Percentiles rank a stretch among this genome's conserved stretches.
phyloP scores from a whole-genome alignment of 768 basidiomycete genomes.

The Solioccasus polychromus region DNA sequence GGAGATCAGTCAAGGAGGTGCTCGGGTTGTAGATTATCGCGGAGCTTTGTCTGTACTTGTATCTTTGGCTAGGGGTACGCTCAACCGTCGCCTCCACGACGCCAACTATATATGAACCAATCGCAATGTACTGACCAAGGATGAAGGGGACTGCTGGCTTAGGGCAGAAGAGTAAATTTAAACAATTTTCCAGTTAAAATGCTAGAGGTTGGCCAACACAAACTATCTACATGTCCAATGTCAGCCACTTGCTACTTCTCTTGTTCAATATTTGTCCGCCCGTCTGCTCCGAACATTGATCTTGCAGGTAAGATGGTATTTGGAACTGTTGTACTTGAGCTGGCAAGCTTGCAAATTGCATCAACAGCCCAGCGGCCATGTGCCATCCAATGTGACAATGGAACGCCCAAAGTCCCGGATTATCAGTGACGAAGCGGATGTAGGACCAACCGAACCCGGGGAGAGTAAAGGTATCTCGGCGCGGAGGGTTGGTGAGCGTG shows the following conservation, averaged over 20 bases:
- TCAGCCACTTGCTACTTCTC: conserved; percentile 16
- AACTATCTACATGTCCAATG: conserved; percentile 14
- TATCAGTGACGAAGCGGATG: conserved; percentile 42
- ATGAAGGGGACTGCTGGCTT: too few relatives aligned
- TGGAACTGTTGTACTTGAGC: conserved; percentile 32
- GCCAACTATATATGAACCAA: not conserved
- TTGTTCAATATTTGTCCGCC: conserved; percentile 18
- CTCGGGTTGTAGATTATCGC: conserved; percentile 19
- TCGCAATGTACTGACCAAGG: not conserved
- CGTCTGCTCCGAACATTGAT: conserved; percentile 36
- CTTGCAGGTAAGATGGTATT: conserved; percentile 32
- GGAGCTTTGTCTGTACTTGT: not conserved
- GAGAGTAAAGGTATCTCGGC: conserved; percentile 41
- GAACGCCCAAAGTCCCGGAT: conserved; percentile 46
- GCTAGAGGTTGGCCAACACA: too few relatives aligned
- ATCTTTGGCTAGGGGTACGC: not conserved
- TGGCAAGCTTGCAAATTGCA: conserved; percentile 40
- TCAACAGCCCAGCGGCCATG: conserved; percentile 39
- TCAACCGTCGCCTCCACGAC: conserved; percentile 6
- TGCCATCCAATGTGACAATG: conserved; percentile 43
- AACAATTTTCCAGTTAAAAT: not conserved
- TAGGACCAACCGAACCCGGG: conserved; percentile 37
- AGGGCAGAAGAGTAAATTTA: too few relatives aligned
- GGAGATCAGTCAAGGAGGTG: conserved; percentile 29
- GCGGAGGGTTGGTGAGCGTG: conserved; percentile 36